Base-by-base conservation (phyloP, 495 filamentous ascomycete genomes). In the Bacidia rubella region DNA sequence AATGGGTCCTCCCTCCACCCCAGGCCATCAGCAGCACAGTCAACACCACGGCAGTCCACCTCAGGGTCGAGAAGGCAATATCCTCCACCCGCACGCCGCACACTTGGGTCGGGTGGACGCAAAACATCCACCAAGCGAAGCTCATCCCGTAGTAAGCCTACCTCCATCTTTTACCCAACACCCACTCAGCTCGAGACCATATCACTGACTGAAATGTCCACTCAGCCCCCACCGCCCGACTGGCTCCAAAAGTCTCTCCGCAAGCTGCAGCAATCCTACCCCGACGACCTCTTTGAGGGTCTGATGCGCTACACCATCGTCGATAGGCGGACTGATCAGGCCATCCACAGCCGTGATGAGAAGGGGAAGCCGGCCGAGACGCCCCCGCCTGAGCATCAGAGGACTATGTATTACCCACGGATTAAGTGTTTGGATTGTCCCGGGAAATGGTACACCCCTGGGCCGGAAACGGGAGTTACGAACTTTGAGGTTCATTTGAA, bases 391-490 rank as follows among this genome's bases (percentile, higher is more conserved):
- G 60, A 71, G 5, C 63, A 75, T 57, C 65, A 85, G 54, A 82
- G 85, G 66, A 85, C 78, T 41, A 77, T 83, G 65, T 93, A 78
- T 55, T 72, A 93, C 38, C 88, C 92, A 0, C 77, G 92, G 25
- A 95, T 96, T 51, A 75, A 82, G 29, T 98, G 92, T 61, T 76
- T 79, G 40, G 92, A 96, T 62, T 96, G 92, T 66, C 86, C 90
- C 1, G 87, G 88, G 29, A 96, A 95, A 64, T 68, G 94, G 26
- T 98, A 98, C 64, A 95, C 85, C 0, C 83, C 87, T 1, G 85
- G 86, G 0, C 90, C 90, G 0, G 86, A 79, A 21, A 81, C 74
- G 61, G 87, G 88, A 0, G 82, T 88, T 11, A 80, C 81, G n/a
- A 89, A 92, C 61, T 95, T 95, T 52, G 83, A 90, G 67, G 80